These are phyloP conservation scores for Tylopilus sp. DNA, from an alignment of 768 basidiomycete genomes.

Conservation along the genomic window DNA sequence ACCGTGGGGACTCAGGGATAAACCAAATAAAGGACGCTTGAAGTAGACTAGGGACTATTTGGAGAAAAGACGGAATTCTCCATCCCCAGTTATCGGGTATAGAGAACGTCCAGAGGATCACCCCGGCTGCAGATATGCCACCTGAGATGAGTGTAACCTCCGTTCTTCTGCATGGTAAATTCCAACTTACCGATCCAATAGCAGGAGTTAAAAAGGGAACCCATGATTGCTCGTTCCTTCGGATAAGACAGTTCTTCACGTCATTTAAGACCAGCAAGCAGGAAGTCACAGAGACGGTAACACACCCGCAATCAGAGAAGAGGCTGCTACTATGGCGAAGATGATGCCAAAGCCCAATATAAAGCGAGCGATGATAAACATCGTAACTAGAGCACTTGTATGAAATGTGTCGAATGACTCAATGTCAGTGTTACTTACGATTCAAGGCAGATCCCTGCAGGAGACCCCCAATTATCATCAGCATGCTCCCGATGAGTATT, in stretches of 20 bases:
- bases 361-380: conserved; percentile 15
- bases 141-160: background rate
- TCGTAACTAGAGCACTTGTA: background rate
- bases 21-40: conserved; percentile 54
- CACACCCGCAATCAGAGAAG: conserved; percentile 19
- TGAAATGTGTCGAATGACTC: too few species aligned
- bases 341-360: background rate
- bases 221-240: background rate
- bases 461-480: conserved; percentile 1
- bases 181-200: conserved; percentile 2
- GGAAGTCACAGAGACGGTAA: too few species aligned
- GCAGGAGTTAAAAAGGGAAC: background rate
- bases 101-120: conserved; percentile 60
- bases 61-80: conserved; percentile 60
- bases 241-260: conserved; percentile 18
- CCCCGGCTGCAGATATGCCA: conserved; percentile 38
- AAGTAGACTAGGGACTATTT: conserved; percentile 48
- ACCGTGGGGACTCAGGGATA: conserved; percentile 62
- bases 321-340: conserved; percentile 14
- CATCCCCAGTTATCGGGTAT: conserved; percentile 59
- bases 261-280: background rate
- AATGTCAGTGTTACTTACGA: conserved; percentile 1
- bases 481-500: conserved; percentile 5
- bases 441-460: conserved; percentile 12
- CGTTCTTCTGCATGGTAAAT: too few species aligned